Conservation (phyloP, 2,329 filamentous ascomycete species). For the Rutstroemia sp. region DNA sequence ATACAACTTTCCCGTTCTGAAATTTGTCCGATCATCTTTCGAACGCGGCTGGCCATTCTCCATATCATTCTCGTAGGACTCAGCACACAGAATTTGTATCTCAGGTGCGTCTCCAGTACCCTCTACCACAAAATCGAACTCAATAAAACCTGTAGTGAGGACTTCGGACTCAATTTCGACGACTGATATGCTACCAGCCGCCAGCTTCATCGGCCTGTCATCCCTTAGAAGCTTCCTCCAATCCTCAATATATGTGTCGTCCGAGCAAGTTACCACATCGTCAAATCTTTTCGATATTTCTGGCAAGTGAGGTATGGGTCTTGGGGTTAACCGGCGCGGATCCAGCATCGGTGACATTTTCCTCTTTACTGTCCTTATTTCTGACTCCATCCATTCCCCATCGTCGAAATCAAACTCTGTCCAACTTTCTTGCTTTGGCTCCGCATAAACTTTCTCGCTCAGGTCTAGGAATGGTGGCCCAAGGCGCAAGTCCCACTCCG, state of each 20-base stretch:
- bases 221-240: background rate
- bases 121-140: background rate
- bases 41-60: background rate
- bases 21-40: background rate
- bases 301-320: background rate
- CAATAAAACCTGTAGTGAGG: background rate
- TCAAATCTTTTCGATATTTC: background rate
- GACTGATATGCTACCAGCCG: background rate
- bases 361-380: background rate
- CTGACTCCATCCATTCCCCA: background rate
- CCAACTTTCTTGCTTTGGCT: background rate
- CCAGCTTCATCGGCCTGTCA: background rate
- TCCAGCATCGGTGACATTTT: conserved; percentile 3
- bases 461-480: background rate
- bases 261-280: background rate
- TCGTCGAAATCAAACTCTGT: background rate
- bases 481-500: background rate
- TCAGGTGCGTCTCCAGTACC: background rate
- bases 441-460: background rate
- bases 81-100: background rate
- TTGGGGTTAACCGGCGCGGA: background rate
- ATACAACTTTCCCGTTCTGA: background rate
- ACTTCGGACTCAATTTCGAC: background rate
- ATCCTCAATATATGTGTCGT: background rate
- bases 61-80: background rate